phyloP scores from a whole-genome alignment of 345 rosid genomes.

The Aquilaria yunnanensis region DNA sequence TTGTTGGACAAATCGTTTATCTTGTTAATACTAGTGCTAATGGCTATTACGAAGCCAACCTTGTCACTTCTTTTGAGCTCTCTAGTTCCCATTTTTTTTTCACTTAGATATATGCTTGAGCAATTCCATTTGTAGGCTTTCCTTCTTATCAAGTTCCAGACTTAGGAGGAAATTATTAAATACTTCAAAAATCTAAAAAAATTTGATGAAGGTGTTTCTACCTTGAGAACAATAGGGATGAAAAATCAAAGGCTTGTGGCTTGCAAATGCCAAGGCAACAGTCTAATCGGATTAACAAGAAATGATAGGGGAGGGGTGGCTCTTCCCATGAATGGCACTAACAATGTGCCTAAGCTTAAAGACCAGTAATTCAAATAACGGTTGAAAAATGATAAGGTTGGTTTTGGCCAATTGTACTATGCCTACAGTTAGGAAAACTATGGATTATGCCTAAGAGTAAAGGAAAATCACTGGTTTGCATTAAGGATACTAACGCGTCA shows the following conservation, averaged over 20 bases:
- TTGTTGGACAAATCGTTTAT: conserved; percentile 5
- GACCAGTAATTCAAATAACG: conserved; percentile 26
- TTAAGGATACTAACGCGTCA: too few relatives aligned
- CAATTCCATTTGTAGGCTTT: conserved; percentile 18
- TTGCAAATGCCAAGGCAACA: conserved; percentile 58
- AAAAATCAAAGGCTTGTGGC: conserved; percentile 18
- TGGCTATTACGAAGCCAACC: conserved; percentile 42
- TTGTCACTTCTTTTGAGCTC: conserved; percentile 25
- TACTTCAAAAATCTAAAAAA: conserved; percentile 10
- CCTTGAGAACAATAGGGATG: not conserved
- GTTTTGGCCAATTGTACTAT: conserved; percentile 22
- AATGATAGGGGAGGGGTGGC: conserved; percentile 25
- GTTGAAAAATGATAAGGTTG: conserved; percentile 25
- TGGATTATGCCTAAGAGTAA: conserved; percentile 10
- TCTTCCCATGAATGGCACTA: conserved; percentile 30
- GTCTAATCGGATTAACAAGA: conserved; percentile 24
- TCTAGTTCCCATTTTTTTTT: conserved; percentile 15
- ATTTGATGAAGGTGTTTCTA: conserved; percentile 9
- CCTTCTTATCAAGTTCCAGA: conserved; percentile 14
- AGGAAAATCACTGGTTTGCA: conserved; percentile 17
- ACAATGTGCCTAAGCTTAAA: conserved; percentile 17
- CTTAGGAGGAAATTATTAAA: conserved; percentile 10
- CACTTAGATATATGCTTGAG: conserved; percentile 17
- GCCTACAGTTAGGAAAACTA: conserved; percentile 19
- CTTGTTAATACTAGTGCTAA: conserved; percentile 8